Evolutionary conservation across 2,329 filamentous ascomycete genomes (phyloP).

Genomic region (Coniochaeta sp.): DNA sequence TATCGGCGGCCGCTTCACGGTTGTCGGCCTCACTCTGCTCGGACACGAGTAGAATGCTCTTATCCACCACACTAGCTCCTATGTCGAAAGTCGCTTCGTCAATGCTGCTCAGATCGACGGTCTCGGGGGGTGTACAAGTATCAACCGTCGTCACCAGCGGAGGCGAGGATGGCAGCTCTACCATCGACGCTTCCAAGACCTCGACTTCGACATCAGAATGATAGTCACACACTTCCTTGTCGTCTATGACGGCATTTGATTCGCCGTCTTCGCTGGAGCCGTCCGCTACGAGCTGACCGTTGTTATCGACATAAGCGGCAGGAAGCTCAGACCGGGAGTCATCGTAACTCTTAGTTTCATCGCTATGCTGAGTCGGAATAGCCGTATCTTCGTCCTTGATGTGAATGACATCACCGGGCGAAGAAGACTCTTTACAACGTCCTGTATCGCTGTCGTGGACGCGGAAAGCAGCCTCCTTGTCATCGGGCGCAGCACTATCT

Average conservation of each 20-base stretch:
- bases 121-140: not conserved
- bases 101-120: not conserved
- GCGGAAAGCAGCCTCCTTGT: not conserved
- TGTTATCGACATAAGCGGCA: not conserved
- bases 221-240: not conserved
- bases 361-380: not conserved
- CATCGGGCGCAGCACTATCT: not conserved
- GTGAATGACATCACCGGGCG: not conserved
- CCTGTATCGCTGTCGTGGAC: not conserved
- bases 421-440: not conserved
- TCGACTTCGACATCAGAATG: not conserved
- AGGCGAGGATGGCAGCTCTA: not conserved
- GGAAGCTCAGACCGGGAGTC: not conserved
- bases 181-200: not conserved
- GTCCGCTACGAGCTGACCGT: not conserved
- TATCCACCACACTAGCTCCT: not conserved
- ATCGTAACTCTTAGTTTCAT: not conserved
- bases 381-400: not conserved
- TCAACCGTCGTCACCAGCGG: not conserved
- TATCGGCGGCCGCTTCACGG: not conserved
- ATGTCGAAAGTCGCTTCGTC: not conserved
- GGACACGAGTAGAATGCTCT: not conserved
- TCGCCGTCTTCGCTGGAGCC: not conserved
- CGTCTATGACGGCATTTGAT: not conserved
- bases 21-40: not conserved